Percentiles rank a stretch among this genome's conserved stretches.
Conservation (phyloP, 1,284 basidiomycete species). For the Baeospora myosura region DNA sequence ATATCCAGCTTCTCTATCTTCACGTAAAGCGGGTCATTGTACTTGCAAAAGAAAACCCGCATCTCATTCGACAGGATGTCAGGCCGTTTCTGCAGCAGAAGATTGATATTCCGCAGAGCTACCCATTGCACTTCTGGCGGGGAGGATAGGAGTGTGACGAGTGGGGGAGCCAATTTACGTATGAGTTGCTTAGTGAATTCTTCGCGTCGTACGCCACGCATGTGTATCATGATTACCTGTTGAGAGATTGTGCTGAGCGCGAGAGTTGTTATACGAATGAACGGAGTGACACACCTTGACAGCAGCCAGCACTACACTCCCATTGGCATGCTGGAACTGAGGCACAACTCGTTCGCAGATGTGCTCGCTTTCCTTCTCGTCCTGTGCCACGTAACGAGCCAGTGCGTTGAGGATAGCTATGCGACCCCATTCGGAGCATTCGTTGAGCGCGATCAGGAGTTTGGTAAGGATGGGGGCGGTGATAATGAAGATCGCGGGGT, state of each 20-base stretch:
- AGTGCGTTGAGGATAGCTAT: conserved; percentile 88
- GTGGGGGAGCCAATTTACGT: conserved; percentile 95
- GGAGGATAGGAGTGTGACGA: conserved; percentile 74
- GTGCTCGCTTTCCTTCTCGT: conserved; percentile 94
- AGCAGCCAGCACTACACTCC: conserved; percentile 89
- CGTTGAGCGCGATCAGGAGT: conserved; percentile 91
- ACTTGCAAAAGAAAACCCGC: conserved; percentile 99
- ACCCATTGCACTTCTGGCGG: conserved; percentile 94
- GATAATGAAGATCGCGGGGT: conserved; percentile 74
- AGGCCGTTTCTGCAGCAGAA: conserved; percentile 88
- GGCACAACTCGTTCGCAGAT: conserved; percentile 98
- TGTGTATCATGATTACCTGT: conserved; percentile 95
- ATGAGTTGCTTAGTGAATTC: conserved; percentile 84
- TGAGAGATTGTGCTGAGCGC: conserved; percentile 4
- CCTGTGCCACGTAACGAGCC: conserved; percentile 74
- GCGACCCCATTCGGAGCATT: conserved; percentile 98
- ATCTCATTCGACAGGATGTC: conserved; percentile 92
- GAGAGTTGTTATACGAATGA: conserved; percentile 1
- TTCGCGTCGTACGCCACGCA: conserved; percentile 76
- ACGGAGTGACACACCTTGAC: conserved; percentile 62
- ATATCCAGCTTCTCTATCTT: conserved; percentile 98
- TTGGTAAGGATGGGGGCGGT: conserved; percentile 80
- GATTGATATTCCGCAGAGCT: conserved; percentile 91
- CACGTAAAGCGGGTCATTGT: conserved; percentile 97
- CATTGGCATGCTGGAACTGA: conserved; percentile 97